Conservation (phyloP, 345 rosid genomes). For the Citropsis articulata region DNA sequence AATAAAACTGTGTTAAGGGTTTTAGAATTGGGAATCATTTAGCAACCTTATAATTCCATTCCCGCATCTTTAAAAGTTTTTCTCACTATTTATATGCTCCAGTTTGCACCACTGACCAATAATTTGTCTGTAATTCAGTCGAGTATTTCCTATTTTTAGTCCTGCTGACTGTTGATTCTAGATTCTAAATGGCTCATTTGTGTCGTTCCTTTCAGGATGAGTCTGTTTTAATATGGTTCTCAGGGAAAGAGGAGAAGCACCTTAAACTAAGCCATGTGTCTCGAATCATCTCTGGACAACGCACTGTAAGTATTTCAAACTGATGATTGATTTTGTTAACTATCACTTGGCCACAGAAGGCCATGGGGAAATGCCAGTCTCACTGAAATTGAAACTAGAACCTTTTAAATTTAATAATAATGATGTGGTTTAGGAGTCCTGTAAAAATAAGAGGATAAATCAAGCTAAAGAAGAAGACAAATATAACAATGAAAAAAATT, state of each 20-base stretch:
- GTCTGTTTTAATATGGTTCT: constrained; percentile 94
- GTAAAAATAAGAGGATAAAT: background rate
- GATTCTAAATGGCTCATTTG: constrained; percentile 12
- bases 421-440: background rate
- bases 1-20: background rate
- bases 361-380: background rate
- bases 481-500: background rate
- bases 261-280: constrained; percentile 84
- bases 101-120: background rate
- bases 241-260: constrained; percentile 91
- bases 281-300: constrained; percentile 91
- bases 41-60: background rate
- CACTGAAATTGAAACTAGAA: background rate
- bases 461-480: background rate
- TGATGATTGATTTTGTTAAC: background rate
- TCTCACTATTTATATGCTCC: background rate
- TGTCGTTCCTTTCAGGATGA: constrained; percentile 70
- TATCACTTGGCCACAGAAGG: background rate
- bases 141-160: background rate
- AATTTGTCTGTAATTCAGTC: background rate
- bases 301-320: constrained; percentile 73
- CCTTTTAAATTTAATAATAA: background rate
- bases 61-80: background rate
- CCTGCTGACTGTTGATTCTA: background rate
- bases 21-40: background rate